phyloP scores from a whole-genome alignment of 805 yeast genomes.

The Starmera amethionina region DNA sequence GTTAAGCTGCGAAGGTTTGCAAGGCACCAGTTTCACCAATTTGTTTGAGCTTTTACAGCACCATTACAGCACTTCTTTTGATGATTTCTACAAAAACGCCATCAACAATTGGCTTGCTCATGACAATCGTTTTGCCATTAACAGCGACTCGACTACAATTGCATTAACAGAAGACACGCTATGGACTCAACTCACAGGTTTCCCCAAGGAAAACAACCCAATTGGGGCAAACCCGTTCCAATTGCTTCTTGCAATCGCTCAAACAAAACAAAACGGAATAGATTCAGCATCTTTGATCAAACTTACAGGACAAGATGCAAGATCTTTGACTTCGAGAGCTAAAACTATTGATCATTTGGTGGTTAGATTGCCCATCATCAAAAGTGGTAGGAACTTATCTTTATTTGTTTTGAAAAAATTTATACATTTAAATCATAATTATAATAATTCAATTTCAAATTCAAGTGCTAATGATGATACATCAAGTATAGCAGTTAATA shows the following conservation, averaged over 20 bases:
- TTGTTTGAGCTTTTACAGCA: no score
- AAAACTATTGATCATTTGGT: slow-evolving; percentile 45
- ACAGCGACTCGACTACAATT: no score
- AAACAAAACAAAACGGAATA: slow-evolving; percentile 44
- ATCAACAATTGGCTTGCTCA: no score
- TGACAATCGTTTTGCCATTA: no score
- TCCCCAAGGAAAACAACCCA: slow-evolving; percentile 36
- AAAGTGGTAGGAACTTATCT: slow-evolving; percentile 43
- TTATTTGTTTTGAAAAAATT: slow-evolving; percentile 43
- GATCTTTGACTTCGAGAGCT: slow-evolving; percentile 58
- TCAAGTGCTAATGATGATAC: slow-evolving; percentile 5
- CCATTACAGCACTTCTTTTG: no score
- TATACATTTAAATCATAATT: slow-evolving; percentile 10
- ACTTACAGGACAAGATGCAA: slow-evolving; percentile 56
- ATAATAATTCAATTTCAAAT: slow-evolving; percentile 17
- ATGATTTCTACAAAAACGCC: no score
- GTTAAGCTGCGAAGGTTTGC: no score
- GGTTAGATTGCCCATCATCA: slow-evolving; percentile 26
- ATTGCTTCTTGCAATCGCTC: slow-evolving; percentile 50
- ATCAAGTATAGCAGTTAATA: slow-evolving; percentile 1
- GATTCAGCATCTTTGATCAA: slow-evolving; percentile 46
- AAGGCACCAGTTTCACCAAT: no score
- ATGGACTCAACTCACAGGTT: slow-evolving; percentile 50
- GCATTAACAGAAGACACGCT: slow-evolving; percentile 16
- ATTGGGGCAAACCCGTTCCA: slow-evolving; percentile 49